These are phyloP conservation scores for Alternaria ethzedia DNA, from an alignment of 2,329 filamentous ascomycete species.

Conservation along the genomic window DNA sequence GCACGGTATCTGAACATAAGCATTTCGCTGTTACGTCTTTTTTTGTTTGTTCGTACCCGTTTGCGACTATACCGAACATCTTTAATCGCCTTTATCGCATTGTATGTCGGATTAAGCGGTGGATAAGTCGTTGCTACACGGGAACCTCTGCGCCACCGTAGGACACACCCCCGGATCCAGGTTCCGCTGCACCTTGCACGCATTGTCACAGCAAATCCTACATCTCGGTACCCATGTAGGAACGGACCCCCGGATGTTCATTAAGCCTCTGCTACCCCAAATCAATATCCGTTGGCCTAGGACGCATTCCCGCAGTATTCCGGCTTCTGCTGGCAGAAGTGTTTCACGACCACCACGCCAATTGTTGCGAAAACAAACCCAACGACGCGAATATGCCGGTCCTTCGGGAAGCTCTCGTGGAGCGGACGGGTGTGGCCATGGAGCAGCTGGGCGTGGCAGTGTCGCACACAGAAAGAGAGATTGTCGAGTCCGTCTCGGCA, in stretches of 20 bases:
- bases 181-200: constrained; percentile 38
- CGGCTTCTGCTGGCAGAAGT: constrained; percentile 46
- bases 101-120: constrained; percentile 24
- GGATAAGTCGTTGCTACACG: constrained; percentile 30
- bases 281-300: constrained; percentile 18
- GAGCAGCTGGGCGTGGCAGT: constrained; percentile 36
- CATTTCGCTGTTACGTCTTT: constrained; percentile 9
- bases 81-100: constrained; percentile 2
- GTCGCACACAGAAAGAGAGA: constrained; percentile 37
- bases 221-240: constrained; percentile 43
- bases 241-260: constrained; percentile 25
- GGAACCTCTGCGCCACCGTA: constrained; percentile 25
- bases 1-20: constrained; percentile 31
- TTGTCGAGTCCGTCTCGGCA: constrained; percentile 34
- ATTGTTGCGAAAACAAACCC: constrained; percentile 13
- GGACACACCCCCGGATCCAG: constrained; percentile 29
- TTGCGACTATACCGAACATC: constrained; percentile 16
- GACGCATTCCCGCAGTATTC: constrained; percentile 27
- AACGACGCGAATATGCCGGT: constrained; percentile 41
- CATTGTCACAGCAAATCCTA: constrained; percentile 36
- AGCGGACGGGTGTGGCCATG: constrained; percentile 37
- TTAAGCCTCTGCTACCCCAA: constrained; percentile 28
- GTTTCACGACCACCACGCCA: constrained; percentile 27
- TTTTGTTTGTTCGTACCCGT: constrained; percentile 4
- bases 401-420: constrained; percentile 37